A percentile compares a stretch with the other conserved stretches of the same genome.
These are phyloP conservation scores for Nelumbo lutea DNA, from an alignment of 164 flowering plant species.

Conservation along the genomic window DNA sequence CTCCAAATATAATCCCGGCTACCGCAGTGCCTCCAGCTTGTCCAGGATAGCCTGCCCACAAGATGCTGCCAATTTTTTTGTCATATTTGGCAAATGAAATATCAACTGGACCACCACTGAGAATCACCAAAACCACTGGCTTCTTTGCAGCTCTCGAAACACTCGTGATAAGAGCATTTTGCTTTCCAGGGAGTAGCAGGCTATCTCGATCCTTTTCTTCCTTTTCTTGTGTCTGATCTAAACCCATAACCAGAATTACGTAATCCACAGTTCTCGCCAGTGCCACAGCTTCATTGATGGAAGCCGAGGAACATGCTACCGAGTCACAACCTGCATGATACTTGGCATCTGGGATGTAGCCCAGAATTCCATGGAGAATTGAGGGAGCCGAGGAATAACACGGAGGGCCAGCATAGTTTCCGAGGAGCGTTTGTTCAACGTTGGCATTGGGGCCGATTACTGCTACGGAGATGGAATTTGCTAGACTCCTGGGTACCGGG, in stretches of 20 bases:
- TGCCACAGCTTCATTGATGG: slow-evolving; percentile 39
- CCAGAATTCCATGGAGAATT: slow-evolving; percentile 36
- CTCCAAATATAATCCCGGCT: slow-evolving; percentile 76
- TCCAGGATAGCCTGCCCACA: slow-evolving; percentile 97
- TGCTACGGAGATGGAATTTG: slow-evolving; percentile 32
- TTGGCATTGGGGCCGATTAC: slow-evolving; percentile 82
- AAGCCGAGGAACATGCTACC: slow-evolving; percentile 42
- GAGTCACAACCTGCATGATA: slow-evolving; percentile 48
- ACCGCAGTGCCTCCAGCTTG: slow-evolving; percentile 75
- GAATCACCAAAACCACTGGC: slow-evolving; percentile 63
- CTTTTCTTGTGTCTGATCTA: slow-evolving; percentile 64
- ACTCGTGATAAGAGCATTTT: slow-evolving; percentile 38
- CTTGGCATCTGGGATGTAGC: slow-evolving; percentile 27
- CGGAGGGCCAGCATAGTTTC: slow-evolving; percentile 67
- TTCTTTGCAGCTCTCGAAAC: slow-evolving; percentile 59
- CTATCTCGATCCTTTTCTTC: slow-evolving; percentile 54
- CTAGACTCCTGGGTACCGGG: slow-evolving; percentile 18
- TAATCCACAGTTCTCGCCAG: slow-evolving; percentile 34
- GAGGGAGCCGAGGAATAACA: slow-evolving; percentile 42
- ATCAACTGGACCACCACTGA: slow-evolving; percentile 82
- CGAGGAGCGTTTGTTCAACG: slow-evolving; percentile 36
- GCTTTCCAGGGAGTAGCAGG: slow-evolving; percentile 67
- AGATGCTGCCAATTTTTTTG: slow-evolving; percentile 48
- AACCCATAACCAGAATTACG: slow-evolving; percentile 38
- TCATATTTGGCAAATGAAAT: slow-evolving; percentile 65